These are phyloP conservation scores for Solanum chmielewskii DNA, from an alignment of 257 asterid genomes.

Conservation along the genomic window DNA sequence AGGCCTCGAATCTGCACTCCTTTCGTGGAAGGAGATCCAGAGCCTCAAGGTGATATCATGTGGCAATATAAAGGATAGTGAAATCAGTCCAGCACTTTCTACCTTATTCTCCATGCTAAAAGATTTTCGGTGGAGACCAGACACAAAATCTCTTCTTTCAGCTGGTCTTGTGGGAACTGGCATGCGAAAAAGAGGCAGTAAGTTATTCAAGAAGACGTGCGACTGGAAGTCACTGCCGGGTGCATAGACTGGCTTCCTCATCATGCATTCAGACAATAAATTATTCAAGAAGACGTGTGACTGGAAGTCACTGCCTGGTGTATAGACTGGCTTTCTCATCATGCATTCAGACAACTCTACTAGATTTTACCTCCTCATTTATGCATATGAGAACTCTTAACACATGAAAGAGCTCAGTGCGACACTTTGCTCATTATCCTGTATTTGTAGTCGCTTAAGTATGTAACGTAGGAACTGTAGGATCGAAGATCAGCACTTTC, in stretches of 20 bases:
- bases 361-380: neutral
- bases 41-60: constrained; percentile 56
- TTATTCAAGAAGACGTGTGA: constrained; percentile 44
- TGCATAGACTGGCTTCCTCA: constrained; percentile 2
- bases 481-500: neutral
- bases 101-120: constrained; percentile 36
- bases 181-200: constrained; percentile 46
- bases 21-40: constrained; percentile 44
- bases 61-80: constrained; percentile 49
- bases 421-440: neutral
- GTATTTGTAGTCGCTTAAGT: neutral
- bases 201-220: constrained; percentile 37
- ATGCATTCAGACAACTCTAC: neutral
- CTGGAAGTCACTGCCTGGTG: constrained; percentile 51
- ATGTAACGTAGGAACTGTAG: neutral
- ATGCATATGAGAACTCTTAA: neutral
- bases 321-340: constrained; percentile 1
- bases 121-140: constrained; percentile 63
- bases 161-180: constrained; percentile 46
- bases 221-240: constrained; percentile 62
- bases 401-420: neutral
- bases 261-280: constrained; percentile 22
- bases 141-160: constrained; percentile 34
- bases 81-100: constrained; percentile 37
- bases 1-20: constrained; percentile 48